Evolutionary conservation across 805 yeast genomes (phyloP), one percentile per base, ranked within the genome.

Genomic region (Brettanomyces sp.): DNA sequence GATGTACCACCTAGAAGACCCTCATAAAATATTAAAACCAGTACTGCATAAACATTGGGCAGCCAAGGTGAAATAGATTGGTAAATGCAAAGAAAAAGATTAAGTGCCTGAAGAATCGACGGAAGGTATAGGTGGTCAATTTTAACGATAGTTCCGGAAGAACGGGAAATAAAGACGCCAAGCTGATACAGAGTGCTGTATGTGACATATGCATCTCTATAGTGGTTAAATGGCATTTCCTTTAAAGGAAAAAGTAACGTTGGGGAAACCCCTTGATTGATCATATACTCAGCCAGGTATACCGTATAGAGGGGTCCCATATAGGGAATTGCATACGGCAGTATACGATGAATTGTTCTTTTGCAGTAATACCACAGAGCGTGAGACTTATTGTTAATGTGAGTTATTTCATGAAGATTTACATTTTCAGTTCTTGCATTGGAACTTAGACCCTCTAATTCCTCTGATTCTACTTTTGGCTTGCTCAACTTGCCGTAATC

Each of bases 181-280:
- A 88, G 59, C 61, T 91, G 98, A 56, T 91, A 91, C 4, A 90
- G 62, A 3, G 95, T 82, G 6, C 96, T 95, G 58, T 91, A 91
- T 0, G 88, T 79, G 12, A 91, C 98, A 60, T 91, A 91, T 3
- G 86, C 83, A 56, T 91, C 98, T 51, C 97, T 73, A 60, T 76
- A 87, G 18, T 75, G 66, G 2, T 65, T 57, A 56, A 89, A 85
- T 3, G 95, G 95, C 60, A 83, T 71, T 23, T 76, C 72, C 1
- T 79, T 76, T 4, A 88, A 55, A 0, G 91, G 90, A 56, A 85
- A 91, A 6, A 91, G 66, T 39, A 91, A 66, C 0, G 97, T 90
- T 2, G 98, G 97, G 0, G 95, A 74, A 1, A 91, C 75, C 0
- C 96, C 96, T 62, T 91, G 98, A 60, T 91, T 91, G 49, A 91